Conservation (phyloP, 2,329 filamentous ascomycete genomes). For the Botrytis aclada region DNA sequence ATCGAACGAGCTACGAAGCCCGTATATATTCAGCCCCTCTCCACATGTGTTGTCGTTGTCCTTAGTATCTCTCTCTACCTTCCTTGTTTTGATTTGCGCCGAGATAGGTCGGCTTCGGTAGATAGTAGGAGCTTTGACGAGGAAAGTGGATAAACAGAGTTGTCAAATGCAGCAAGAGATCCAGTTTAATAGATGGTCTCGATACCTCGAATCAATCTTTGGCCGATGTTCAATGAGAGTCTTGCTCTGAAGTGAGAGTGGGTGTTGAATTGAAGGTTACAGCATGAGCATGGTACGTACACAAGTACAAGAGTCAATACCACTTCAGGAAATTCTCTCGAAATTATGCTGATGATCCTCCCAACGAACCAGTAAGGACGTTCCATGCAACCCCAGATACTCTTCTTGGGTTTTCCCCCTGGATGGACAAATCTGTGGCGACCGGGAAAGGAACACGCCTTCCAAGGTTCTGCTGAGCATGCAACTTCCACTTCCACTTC, state of each 20-base stretch:
- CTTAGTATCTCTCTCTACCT: neutral
- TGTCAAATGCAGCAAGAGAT: neutral
- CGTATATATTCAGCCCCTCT: conserved; percentile 9
- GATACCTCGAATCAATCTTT: neutral
- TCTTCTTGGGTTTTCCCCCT: neutral
- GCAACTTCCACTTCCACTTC: no score
- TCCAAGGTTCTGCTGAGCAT: neutral
- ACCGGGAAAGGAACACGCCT: neutral
- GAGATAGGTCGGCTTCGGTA: neutral
- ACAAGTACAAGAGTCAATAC: neutral
- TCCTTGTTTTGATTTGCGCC: neutral
- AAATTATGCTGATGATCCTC: conserved; percentile 1
- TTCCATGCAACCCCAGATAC: neutral
- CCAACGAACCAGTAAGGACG: neutral
- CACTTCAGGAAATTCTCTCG: neutral
- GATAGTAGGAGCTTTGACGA: conserved; percentile 15
- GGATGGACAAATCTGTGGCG: neutral
- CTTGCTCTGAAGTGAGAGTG: neutral
- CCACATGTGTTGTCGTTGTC: conserved; percentile 5
- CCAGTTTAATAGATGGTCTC: neutral
- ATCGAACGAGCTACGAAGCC: conserved; percentile 28
- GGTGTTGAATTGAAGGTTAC: neutral
- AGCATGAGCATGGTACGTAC: neutral
- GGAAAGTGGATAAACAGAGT: neutral
- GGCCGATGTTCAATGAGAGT: neutral